Conservation (phyloP, 257 asterid genomes). For the Craterostigma plantagineum region DNA sequence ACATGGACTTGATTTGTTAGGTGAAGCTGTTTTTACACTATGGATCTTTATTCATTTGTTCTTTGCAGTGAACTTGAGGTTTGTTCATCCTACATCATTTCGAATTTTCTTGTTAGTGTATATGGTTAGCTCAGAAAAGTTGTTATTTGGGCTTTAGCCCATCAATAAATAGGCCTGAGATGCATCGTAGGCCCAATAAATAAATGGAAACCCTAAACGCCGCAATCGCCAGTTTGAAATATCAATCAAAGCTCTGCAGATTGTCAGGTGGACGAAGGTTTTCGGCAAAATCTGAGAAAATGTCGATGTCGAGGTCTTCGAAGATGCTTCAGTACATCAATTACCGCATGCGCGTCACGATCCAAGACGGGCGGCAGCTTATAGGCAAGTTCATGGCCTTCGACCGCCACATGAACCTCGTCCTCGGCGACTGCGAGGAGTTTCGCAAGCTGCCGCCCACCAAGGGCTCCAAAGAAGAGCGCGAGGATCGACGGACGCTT, state of each 20-base stretch:
- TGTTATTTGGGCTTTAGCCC: background rate
- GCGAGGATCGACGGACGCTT: constrained; percentile 84
- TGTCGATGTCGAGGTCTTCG: constrained; percentile 96
- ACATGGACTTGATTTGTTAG: no score
- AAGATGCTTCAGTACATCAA: constrained; percentile 90
- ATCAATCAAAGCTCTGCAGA: no score
- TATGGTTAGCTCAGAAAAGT: no score
- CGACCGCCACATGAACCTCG: constrained; percentile 92
- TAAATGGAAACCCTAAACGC: no score
- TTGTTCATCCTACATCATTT: constrained; percentile 1
- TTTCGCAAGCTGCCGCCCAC: constrained; percentile 72
- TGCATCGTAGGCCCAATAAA: no score
- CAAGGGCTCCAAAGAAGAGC: constrained; percentile 68
- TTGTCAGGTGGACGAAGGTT: background rate
- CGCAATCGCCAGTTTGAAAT: no score
- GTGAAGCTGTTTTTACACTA: no score
- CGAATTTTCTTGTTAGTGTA: no score
- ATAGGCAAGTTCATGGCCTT: constrained; percentile 92
- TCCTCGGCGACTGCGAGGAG: constrained; percentile 91
- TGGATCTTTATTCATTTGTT: no score
- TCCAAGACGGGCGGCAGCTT: constrained; percentile 82
- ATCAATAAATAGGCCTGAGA: constrained; percentile 1
- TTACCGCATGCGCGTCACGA: constrained; percentile 89
- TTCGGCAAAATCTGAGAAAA: constrained; percentile 16
- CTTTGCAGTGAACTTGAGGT: no score